These are phyloP conservation scores for Ustilago crameri DNA, from an alignment of 1,284 basidiomycete species.

Conservation along the genomic window DNA sequence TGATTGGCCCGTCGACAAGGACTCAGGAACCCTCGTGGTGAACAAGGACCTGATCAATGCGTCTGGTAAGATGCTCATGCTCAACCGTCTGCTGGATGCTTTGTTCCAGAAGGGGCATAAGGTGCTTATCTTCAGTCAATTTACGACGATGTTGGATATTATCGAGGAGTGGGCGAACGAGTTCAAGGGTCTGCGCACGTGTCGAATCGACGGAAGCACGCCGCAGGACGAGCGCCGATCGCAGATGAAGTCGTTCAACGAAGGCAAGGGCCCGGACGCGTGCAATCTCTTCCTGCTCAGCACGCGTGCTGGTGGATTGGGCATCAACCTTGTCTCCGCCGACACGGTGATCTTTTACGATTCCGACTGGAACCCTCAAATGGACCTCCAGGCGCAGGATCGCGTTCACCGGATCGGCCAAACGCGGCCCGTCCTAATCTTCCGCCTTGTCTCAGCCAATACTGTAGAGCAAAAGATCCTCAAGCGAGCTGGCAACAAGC, in stretches of 20 bases:
- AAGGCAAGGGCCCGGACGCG: conserved; percentile 75
- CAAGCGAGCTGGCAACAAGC: conserved; percentile 85
- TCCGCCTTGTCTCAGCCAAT: conserved; percentile 78
- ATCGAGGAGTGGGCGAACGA: conserved; percentile 73
- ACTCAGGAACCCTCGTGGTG: conserved; percentile 70
- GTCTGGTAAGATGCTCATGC: conserved; percentile 95
- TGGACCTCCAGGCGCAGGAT: conserved; percentile 95
- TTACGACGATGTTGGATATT: conserved; percentile 94
- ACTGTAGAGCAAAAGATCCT: conserved; percentile 93
- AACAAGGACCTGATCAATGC: conserved; percentile 80
- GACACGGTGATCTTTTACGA: conserved; percentile 79
- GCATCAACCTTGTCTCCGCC: conserved; percentile 88
- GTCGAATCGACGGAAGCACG: conserved; percentile 89
- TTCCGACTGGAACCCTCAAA: conserved; percentile 91
- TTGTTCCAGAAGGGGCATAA: conserved; percentile 87
- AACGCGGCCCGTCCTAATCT: conserved; percentile 75
- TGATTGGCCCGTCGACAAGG: conserved; percentile 82
- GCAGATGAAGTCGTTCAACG: conserved; percentile 87
- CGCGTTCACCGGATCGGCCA: conserved; percentile 95
- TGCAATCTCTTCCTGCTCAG: conserved; percentile 87
- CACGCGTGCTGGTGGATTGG: conserved; percentile 88
- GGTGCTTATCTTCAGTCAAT: conserved; percentile 80
- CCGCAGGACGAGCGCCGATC: conserved; percentile 80
- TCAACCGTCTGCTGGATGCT: conserved; percentile 85
- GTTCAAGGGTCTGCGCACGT: conserved; percentile 82